These are phyloP conservation scores for Ogataea naganishii DNA, from an alignment of 805 yeast genomes.

Conservation along the genomic window DNA sequence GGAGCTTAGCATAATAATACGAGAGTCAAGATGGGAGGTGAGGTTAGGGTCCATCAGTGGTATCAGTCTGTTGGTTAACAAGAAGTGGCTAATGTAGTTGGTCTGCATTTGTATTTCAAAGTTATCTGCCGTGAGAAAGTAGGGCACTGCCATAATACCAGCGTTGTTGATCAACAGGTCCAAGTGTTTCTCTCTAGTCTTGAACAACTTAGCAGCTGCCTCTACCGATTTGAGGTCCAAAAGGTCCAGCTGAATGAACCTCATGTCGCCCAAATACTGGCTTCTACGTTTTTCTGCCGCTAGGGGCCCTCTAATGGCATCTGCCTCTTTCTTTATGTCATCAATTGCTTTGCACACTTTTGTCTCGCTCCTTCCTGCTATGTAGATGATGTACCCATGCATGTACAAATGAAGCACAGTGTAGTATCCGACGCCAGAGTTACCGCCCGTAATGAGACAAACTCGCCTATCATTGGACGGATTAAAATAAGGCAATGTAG, in stretches of 20 bases:
- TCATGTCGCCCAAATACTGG: slow-evolving; percentile 40
- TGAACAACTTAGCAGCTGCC: slow-evolving; percentile 38
- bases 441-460: slow-evolving; percentile 75
- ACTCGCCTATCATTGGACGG: slow-evolving; percentile 48
- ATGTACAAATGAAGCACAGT: slow-evolving; percentile 67
- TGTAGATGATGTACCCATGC: slow-evolving; percentile 70
- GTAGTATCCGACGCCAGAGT: slow-evolving; percentile 72
- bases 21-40: slow-evolving; percentile 9
- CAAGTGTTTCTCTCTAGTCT: slow-evolving; percentile 36
- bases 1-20: slow-evolving; percentile 59
- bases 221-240: slow-evolving; percentile 37
- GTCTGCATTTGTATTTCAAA: slow-evolving; percentile 79
- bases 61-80: slow-evolving; percentile 53
- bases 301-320: slow-evolving; percentile 15
- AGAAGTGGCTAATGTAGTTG: slow-evolving; percentile 67
- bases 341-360: slow-evolving; percentile 50
- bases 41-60: slow-evolving; percentile 36
- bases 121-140: slow-evolving; percentile 45
- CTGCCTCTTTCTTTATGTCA: slow-evolving; percentile 49
- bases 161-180: slow-evolving; percentile 70
- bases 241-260: slow-evolving; percentile 48
- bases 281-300: slow-evolving; percentile 9
- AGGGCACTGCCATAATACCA: slow-evolving; percentile 75
- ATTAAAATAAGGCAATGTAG: slow-evolving; percentile 50
- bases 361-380: slow-evolving; percentile 59